These are phyloP conservation scores for Lophiotrema nucula DNA, from an alignment of 495 filamentous ascomycete species.

Conservation along the genomic window DNA sequence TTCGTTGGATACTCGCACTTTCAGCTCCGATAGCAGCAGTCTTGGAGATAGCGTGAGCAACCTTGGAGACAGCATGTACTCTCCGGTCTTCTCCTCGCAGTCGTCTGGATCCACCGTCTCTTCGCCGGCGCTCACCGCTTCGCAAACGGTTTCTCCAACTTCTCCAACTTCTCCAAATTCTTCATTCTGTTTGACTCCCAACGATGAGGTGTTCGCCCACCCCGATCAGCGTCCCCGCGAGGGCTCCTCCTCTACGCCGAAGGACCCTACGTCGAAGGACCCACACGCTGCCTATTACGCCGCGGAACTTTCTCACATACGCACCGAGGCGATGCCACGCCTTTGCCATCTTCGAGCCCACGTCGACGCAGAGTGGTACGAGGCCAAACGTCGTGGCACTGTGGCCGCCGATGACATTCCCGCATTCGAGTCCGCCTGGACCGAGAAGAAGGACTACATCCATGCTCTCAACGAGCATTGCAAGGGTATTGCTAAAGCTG, in stretches of 20 bases:
- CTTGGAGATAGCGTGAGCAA: no score
- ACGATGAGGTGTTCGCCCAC: neutral
- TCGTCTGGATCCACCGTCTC: constrained; percentile 5
- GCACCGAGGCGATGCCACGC: constrained; percentile 29
- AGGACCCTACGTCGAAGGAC: constrained; percentile 20
- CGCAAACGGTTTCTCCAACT: constrained; percentile 3
- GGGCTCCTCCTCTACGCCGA: constrained; percentile 27
- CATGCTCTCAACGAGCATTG: constrained; percentile 10
- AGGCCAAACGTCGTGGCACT: constrained; percentile 11
- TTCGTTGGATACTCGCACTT: neutral
- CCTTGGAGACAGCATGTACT: neutral
- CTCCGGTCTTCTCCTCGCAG: constrained; percentile 5
- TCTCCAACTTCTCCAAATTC: constrained; percentile 22
- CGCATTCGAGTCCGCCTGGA: constrained; percentile 29
- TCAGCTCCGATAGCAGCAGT: constrained; percentile 17
- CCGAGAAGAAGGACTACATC: constrained; percentile 18
- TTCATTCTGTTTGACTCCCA: constrained; percentile 19
- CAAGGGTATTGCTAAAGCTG: constrained; percentile 6
- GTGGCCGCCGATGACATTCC: neutral
- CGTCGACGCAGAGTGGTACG: constrained; percentile 20
- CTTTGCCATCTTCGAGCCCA: constrained; percentile 27
- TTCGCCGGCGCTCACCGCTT: neutral
- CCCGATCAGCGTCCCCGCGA: constrained; percentile 12
- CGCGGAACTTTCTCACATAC: constrained; percentile 30
- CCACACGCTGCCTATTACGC: constrained; percentile 28